Percentiles rank a stretch among this genome's conserved stretches.
Conservation (phyloP, 495 filamentous ascomycete genomes). For the Polyplosphaeria fusca region DNA sequence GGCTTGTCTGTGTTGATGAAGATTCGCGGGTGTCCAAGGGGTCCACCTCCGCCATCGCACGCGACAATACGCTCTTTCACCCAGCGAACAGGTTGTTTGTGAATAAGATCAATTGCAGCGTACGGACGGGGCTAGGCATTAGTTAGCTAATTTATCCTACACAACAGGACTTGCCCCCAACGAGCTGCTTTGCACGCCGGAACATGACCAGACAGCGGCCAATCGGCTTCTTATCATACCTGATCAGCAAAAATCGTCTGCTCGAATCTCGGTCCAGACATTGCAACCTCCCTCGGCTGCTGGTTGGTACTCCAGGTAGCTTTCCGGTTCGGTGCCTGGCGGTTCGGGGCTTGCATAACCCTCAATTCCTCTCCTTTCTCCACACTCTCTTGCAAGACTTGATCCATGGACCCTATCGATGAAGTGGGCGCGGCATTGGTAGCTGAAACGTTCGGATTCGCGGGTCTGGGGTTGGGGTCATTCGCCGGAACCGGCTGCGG, state of each 20-base stretch:
- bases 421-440: constrained; percentile 59
- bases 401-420: constrained; percentile 44
- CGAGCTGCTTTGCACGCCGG: too few species aligned
- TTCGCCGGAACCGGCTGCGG: constrained; percentile 45
- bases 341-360: constrained; percentile 81
- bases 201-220: too few species aligned
- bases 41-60: constrained; percentile 92
- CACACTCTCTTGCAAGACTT: constrained; percentile 54
- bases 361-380: constrained; percentile 59
- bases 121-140: constrained; percentile 81
- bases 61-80: constrained; percentile 73
- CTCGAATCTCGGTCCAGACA: constrained; percentile 93
- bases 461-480: constrained; percentile 50
- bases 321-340: constrained; percentile 76
- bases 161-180: too few species aligned
- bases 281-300: constrained; percentile 71
- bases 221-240: too few species aligned
- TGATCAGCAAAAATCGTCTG: constrained; percentile 89
- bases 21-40: constrained; percentile 84
- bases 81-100: constrained; percentile 93
- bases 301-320: constrained; percentile 81
- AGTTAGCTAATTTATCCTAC: too few species aligned
- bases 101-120: constrained; percentile 91
- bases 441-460: constrained; percentile 54
- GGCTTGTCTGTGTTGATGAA: constrained; percentile 99